Evolutionary conservation across 805 yeast species (phyloP).

Genomic region (Wickerhamiella occidentalis): DNA sequence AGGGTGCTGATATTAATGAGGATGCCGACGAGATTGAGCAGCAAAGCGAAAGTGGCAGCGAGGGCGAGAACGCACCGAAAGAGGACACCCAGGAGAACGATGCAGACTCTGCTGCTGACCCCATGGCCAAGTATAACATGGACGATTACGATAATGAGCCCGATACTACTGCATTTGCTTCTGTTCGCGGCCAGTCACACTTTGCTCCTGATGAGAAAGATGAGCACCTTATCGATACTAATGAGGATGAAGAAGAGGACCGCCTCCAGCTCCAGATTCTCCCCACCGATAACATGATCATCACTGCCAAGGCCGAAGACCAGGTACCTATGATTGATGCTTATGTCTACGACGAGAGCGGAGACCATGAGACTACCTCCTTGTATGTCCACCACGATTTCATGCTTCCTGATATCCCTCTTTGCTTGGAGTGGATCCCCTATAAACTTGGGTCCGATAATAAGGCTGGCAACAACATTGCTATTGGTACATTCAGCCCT

Average conservation of each 20-base stretch:
- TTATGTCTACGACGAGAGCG: constrained; percentile 87
- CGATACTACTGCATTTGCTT: constrained; percentile 30
- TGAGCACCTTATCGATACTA: constrained; percentile 42
- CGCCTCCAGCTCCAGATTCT: constrained; percentile 73
- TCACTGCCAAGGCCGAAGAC: constrained; percentile 93
- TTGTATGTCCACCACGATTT: constrained; percentile 92
- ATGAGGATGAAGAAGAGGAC: constrained; percentile 63
- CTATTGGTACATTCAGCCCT: constrained; percentile 94
- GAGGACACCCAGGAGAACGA: constrained; percentile 21
- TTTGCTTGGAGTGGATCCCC: constrained; percentile 92
- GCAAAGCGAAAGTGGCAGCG: background rate
- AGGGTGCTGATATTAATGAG: constrained; percentile 15
- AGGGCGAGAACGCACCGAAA: constrained; percentile 6
- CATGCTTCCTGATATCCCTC: constrained; percentile 94
- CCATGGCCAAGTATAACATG: constrained; percentile 29
- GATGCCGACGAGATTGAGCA: constrained; percentile 14
- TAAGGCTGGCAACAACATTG: constrained; percentile 76
- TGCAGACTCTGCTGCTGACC: background rate
- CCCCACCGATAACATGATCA: constrained; percentile 78
- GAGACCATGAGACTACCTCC: constrained; percentile 48
- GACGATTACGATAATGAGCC: constrained; percentile 33
- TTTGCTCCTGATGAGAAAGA: constrained; percentile 38
- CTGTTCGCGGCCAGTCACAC: constrained; percentile 32
- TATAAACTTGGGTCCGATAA: constrained; percentile 42
- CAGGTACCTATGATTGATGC: constrained; percentile 86